Evolutionary conservation across 2,329 filamentous ascomycete genomes (phyloP), one percentile per base, ranked within the genome.

Genomic region (Pyricularia pennisetigena): DNA sequence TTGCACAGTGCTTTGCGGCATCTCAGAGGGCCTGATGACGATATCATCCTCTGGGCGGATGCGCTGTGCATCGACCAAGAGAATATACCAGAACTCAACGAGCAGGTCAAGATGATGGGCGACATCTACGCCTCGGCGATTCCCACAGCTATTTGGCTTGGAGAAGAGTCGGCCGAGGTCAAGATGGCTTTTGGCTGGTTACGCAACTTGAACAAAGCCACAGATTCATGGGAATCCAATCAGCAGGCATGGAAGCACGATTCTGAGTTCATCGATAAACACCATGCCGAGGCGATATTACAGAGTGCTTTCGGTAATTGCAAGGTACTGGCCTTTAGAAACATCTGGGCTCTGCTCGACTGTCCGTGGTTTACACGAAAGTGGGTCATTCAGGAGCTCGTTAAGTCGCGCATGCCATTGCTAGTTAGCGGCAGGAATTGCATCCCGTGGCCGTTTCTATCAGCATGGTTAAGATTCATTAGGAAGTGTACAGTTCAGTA

Each of bases 31-130:
- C 29, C 63, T 24, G 20, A 23, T n/a, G 2, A 9, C 20, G 20
- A 24, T 23, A 7, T 10, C 24, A 4, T 59, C 3, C 61, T 72
- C 20, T 72, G 69, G 70, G 68, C 70, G 10, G 68, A 72, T 66
- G 63, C 68, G 20, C 32, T 71, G n/a, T 71, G 73, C 69, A 72
- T 72, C 69, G 69, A 69, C 64, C 69, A 72, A 68, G 12, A 69
- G 8, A 63, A 70, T 57, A 24, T 68, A 20, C 7, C 68, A 16
- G 69, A 71, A 74, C 74, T 12, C n/a, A 67, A 29, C 62, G 20
- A 62, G 20, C 69, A 72, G n/a, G 69, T 72, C 23, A 28, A 30
- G 59, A 35, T 68, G 4, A 72, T 73, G 72, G 30, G n/a, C 8
- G 24, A 67, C 2, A 70, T 71, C 20, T 73, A 71, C 30, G 32